Conservation (phyloP, 768 basidiomycete species). For the Cystobasidium ongulense region DNA sequence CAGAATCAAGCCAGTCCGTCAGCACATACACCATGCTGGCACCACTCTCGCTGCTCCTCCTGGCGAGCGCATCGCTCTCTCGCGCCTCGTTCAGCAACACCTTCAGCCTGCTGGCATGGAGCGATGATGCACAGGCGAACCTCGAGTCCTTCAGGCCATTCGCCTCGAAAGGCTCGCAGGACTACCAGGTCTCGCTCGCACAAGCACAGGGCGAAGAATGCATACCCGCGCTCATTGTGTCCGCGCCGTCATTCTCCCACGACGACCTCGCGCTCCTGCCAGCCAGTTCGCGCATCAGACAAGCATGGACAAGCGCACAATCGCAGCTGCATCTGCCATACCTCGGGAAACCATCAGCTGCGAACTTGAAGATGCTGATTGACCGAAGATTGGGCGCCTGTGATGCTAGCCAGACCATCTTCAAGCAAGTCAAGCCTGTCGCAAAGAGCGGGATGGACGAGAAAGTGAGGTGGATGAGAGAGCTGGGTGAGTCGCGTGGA, state of each 20-base stretch:
- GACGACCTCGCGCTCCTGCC: conserved; percentile 1
- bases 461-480: conserved; percentile 1
- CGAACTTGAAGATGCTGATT: conserved; percentile 14
- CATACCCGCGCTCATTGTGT: conserved; percentile 20
- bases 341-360: not conserved
- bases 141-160: conserved; percentile 18
- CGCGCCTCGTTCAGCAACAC: conserved; percentile 21
- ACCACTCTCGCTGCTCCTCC: not conserved
- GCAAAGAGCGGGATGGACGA: not conserved
- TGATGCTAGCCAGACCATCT: not conserved
- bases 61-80: not conserved
- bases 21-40: not conserved
- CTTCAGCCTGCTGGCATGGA: conserved; percentile 15
- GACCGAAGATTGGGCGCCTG: conserved; percentile 19
- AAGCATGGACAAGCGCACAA: not conserved
- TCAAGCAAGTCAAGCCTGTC: not conserved
- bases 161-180: conserved; percentile 13
- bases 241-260: conserved; percentile 1
- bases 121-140: not conserved
- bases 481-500: conserved; percentile 3
- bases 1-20: not conserved
- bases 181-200: not conserved
- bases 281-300: not conserved
- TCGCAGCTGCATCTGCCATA: conserved; percentile 12
- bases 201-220: conserved; percentile 2